Evolutionary conservation across 768 basidiomycete species (phyloP).

Genomic region (Exsudoporus frostii): DNA sequence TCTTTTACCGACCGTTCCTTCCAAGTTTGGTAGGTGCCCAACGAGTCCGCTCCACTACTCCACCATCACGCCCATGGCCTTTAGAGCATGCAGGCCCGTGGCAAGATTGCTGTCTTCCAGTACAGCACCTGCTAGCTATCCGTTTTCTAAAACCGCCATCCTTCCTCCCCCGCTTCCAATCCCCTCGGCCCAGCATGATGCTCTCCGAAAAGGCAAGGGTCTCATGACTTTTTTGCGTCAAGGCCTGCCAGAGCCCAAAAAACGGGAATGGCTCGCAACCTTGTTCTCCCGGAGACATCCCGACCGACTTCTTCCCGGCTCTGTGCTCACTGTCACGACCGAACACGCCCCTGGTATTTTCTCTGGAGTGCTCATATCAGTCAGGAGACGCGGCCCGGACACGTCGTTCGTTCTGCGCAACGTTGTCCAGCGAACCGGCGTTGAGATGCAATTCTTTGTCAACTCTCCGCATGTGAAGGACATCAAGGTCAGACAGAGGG

Average conservation of each 20-base stretch:
- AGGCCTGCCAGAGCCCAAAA: constrained; percentile 62
- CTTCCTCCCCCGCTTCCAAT: constrained; percentile 45
- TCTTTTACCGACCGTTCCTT: background rate
- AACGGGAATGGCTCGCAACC: constrained; percentile 61
- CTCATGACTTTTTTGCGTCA: constrained; percentile 73
- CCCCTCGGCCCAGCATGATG: constrained; percentile 35
- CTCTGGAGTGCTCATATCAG: constrained; percentile 83
- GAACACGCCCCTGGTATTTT: constrained; percentile 79
- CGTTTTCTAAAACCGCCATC: constrained; percentile 71
- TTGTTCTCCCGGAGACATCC: constrained; percentile 73
- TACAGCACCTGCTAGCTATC: constrained; percentile 40
- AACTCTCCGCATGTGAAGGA: constrained; percentile 85
- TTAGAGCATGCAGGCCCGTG: constrained; percentile 8
- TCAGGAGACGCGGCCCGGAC: constrained; percentile 80
- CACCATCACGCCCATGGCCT: constrained; percentile 7
- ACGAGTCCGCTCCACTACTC: background rate
- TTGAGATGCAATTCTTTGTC: constrained; percentile 90
- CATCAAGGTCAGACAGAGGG: constrained; percentile 72
- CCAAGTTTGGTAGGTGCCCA: constrained; percentile 14
- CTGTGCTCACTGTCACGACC: constrained; percentile 78
- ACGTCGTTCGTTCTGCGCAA: constrained; percentile 89
- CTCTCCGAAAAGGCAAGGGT: constrained; percentile 66
- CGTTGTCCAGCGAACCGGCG: constrained; percentile 85
- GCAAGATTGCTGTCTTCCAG: constrained; percentile 26
- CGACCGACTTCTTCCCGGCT: constrained; percentile 71